Evolutionary conservation across 164 flowering plant species (phyloP), one percentile per base, ranked within the genome.

Genomic region (Buxus sempervirens): DNA sequence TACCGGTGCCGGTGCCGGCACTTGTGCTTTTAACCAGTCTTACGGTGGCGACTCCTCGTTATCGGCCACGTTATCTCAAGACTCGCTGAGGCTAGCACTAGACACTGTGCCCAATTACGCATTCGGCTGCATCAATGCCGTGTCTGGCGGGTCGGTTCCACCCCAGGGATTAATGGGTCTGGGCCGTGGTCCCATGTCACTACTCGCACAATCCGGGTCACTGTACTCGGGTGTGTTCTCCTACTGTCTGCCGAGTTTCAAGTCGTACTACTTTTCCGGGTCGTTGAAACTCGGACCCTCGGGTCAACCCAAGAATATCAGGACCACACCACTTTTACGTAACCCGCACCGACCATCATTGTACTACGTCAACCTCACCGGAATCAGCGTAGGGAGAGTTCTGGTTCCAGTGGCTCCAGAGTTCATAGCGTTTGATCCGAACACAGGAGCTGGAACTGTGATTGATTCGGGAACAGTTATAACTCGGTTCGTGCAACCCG

Each of bases 151-250:
- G 58, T 73, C 87, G 6, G 41, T 92, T 14, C 98, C 97, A 25
- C 90, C 96, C 2, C 97, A 95, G 63, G 98, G 98, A 19, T 62
- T 95, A 24, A 22, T 95, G 78, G 98, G 97, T n/a, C 67, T 95
- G 74, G 98, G 98, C 56, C 91, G 96, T 6, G 98, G 98, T 0
- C 70, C 96, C 58, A 55, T 88, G 80, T 95, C 98, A 0, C 65
- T 95, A 1, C 63, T 88, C 25, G 82, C 97, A 0, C 98, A 95
- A 73, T 73, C 91, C 28, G 81, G 81, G 60, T 62, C 89, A 9
- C 82, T 81, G 22, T 94, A 87, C 76, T 77, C 86, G 0, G 87
- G 92, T 2, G 76, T 83, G 0, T 95, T 95, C 82, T 95, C 97
- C 2, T 95, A 95, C 64, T 95, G 98, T 65, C 60, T 95, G 2